Conservation (phyloP, 768 basidiomycete genomes). For the Kwoniella sp. region DNA sequence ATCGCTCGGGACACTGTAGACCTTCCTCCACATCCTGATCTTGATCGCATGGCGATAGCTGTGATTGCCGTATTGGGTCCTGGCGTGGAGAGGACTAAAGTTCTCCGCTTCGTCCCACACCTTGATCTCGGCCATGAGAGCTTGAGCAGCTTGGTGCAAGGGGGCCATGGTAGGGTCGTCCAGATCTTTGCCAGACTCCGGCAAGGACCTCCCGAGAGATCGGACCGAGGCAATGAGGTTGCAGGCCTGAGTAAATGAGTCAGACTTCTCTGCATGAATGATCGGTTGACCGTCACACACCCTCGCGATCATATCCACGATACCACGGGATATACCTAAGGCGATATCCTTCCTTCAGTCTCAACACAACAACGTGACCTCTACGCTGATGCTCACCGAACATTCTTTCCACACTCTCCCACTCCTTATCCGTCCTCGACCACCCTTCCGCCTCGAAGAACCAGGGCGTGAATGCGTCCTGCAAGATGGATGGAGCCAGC, state of each 20-base stretch:
- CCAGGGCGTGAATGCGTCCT: slow-evolving; percentile 31
- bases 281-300: slow-evolving; percentile 11
- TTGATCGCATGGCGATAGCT: slow-evolving; percentile 34
- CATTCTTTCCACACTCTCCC: slow-evolving; percentile 42
- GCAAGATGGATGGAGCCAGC: slow-evolving; percentile 26
- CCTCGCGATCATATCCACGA: slow-evolving; percentile 35
- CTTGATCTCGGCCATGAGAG: slow-evolving; percentile 25
- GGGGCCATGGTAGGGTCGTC: background rate
- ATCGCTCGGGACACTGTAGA: slow-evolving; percentile 20
- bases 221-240: slow-evolving; percentile 10
- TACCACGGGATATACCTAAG: slow-evolving; percentile 33
- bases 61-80: slow-evolving; percentile 39
- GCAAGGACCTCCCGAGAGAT: slow-evolving; percentile 1
- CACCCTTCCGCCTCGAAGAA: slow-evolving; percentile 37
- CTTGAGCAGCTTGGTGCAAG: slow-evolving; percentile 5
- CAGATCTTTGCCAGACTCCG: background rate
- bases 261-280: background rate
- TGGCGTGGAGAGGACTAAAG: slow-evolving; percentile 30
- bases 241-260: slow-evolving; percentile 5
- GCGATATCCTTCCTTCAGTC: too few relatives aligned
- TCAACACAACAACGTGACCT: too few relatives aligned
- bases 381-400: slow-evolving; percentile 22
- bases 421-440: slow-evolving; percentile 29
- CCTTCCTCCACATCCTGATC: slow-evolving; percentile 29
- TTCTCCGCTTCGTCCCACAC: slow-evolving; percentile 35